Evolutionary conservation across 2,329 filamentous ascomycete genomes (phyloP), one percentile per base, ranked within the genome.

Genomic region (Bertia moriformis): DNA sequence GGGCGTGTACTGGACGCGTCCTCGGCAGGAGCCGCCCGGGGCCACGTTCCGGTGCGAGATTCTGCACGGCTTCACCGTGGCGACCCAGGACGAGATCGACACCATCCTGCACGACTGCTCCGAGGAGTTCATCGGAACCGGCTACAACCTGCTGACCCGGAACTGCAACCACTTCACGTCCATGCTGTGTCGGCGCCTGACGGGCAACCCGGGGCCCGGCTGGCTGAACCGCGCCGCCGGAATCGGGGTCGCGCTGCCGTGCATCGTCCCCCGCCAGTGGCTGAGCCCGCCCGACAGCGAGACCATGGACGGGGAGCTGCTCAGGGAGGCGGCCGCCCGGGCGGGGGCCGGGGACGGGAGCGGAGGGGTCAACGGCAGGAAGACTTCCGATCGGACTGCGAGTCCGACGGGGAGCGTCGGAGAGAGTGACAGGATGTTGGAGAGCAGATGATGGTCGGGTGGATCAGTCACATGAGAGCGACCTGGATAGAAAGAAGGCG

Each of bases 111-210:
- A 70, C 48, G 65, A 66, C 41, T 79, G 78, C 12, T 84, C 79
- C 1, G 70, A 80, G 32, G 69, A 78, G 47, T 93, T 91, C 49
- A 68, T 77, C 41, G 85, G 85, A 18, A 77, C 77, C 0, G 71
- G 71, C 13, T 91, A 93, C 58, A 89, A 91, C 51, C 70, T 93
- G 13, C 67, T 93, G 35, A 86, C 78, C 15, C 77, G 77, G 48
- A 93, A 93, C 57, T 93, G 85, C 68, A 93, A 93, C 55, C 85
- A 93, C 55, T 93, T 93, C 55, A 89, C 84, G 2, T 76, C 75
- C 15, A 75, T 81, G 49, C 68, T 93, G 14, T 87, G 82, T 57
- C 66, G 79, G 53, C 73, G 72, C 46, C 67, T 93, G 40, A 89
- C 83, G 2, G 74, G 78, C 4, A 69, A 73, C 36, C 63, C 75